Conservation (phyloP, 495 filamentous ascomycete species). For the Aspergillus diversus region DNA sequence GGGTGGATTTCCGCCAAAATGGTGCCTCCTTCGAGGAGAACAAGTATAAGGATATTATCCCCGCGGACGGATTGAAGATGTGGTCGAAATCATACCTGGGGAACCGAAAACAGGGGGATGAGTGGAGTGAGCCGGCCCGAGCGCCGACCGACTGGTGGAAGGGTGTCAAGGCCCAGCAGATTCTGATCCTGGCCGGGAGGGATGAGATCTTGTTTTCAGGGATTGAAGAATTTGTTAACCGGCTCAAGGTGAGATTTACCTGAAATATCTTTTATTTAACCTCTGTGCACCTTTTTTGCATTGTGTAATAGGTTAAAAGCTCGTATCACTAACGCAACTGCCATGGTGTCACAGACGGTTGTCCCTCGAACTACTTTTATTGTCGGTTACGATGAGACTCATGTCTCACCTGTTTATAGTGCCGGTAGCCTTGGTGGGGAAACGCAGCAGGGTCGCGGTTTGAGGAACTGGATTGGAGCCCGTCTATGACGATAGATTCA, state of each 20-base stretch:
- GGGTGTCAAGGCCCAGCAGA: conserved; percentile 44
- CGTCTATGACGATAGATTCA: conserved; percentile 25
- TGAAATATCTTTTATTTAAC: neutral
- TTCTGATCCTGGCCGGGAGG: conserved; percentile 56
- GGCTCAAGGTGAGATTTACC: conserved; percentile 41
- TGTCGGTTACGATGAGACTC: conserved; percentile 39
- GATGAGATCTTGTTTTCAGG: conserved; percentile 62
- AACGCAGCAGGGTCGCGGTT: conserved; percentile 31
- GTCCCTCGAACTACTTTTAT: conserved; percentile 37
- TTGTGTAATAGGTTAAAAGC: neutral
- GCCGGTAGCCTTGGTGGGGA: conserved; percentile 25
- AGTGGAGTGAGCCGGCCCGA: conserved; percentile 57
- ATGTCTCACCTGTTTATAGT: conserved; percentile 39
- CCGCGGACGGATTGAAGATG: conserved; percentile 23
- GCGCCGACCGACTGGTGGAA: conserved; percentile 61
- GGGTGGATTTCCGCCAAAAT: conserved; percentile 52
- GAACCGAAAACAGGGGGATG: conserved; percentile 44
- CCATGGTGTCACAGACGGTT: conserved; percentile 30
- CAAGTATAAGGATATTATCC: conserved; percentile 53
- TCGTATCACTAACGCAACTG: neutral
- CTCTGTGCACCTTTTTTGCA: neutral
- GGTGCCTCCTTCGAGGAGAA: conserved; percentile 49
- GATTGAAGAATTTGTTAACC: conserved; percentile 54
- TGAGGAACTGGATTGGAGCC: conserved; percentile 39
- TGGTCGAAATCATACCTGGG: conserved; percentile 55